Conservation (phyloP, 2,329 filamentous ascomycete genomes). For the Leptodontidium sp. region DNA sequence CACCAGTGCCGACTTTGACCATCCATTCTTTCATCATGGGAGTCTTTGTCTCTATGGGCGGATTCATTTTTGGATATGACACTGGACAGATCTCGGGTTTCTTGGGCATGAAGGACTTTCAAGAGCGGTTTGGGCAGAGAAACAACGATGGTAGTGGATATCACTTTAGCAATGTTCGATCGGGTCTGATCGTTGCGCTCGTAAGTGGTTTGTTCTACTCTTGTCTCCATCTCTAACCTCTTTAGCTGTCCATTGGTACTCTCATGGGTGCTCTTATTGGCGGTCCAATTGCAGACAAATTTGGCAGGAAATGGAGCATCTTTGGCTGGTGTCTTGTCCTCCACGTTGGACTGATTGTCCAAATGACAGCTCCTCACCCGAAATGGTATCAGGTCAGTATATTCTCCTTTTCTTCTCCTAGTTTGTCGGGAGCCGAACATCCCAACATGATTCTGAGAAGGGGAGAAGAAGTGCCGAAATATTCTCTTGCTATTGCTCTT, state of each 20-base stretch:
- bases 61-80: constrained; percentile 68
- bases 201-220: constrained; percentile 53
- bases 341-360: constrained; percentile 69
- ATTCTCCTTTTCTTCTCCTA: neutral
- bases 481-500: neutral
- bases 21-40: constrained; percentile 39
- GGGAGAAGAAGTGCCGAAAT: neutral
- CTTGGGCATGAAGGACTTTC: constrained; percentile 62
- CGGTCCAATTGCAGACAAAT: constrained; percentile 69
- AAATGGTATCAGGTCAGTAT: constrained; percentile 55
- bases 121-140: constrained; percentile 58
- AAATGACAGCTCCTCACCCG: constrained; percentile 62
- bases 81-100: constrained; percentile 69
- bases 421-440: no score
- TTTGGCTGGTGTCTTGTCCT: constrained; percentile 60
- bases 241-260: constrained; percentile 73
- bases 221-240: constrained; percentile 46
- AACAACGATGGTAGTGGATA: constrained; percentile 39
- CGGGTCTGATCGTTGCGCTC: constrained; percentile 64
- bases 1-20: constrained; percentile 33
- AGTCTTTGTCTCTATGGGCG: constrained; percentile 41
- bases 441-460: no score
- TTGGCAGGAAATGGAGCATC: constrained; percentile 69
- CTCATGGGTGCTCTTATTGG: constrained; percentile 81
- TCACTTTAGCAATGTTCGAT: constrained; percentile 65